Percentiles rank a stretch among this genome's conserved stretches.
Evolutionary conservation across 352 stramenopile genomes (phyloP).

Genomic region (Phytophthora sp.): DNA sequence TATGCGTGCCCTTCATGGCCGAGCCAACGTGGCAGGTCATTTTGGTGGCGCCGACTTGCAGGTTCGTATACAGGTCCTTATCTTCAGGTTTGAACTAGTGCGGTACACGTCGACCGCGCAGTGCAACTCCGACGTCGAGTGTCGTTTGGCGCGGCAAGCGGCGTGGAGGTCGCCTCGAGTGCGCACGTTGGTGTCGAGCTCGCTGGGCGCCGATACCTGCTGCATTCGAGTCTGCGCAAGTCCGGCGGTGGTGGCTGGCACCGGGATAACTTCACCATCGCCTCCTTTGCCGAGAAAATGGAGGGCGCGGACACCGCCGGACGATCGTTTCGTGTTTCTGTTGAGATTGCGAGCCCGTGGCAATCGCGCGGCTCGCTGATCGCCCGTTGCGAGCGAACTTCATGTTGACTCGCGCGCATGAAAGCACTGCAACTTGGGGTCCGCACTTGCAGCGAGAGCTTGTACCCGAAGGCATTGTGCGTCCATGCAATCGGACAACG

Average conservation of each 20-base stretch:
- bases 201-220: background rate
- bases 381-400: background rate
- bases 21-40: too few relatives aligned
- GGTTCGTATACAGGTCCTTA: background rate
- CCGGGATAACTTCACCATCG: background rate
- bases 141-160: constrained; percentile 4
- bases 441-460: background rate
- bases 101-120: background rate
- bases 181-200: too few relatives aligned
- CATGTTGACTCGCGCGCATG: constrained; percentile 1
- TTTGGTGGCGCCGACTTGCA: too few relatives aligned
- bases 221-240: background rate
- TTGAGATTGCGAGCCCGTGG: constrained; percentile 1
- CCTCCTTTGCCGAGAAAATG: background rate
- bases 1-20: too few relatives aligned
- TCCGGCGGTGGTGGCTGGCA: background rate
- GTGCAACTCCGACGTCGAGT: background rate
- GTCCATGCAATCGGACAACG: constrained; percentile 16
- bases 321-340: constrained; percentile 27
- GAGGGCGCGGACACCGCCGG: constrained; percentile 9
- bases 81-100: constrained; percentile 1
- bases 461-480: background rate
- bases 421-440: too few relatives aligned
- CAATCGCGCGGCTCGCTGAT: background rate
- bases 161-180: too few relatives aligned